Evolutionary conservation across 192 early-diverging fungal genomes (phyloP).

Genomic region (Backusella australiensis): DNA sequence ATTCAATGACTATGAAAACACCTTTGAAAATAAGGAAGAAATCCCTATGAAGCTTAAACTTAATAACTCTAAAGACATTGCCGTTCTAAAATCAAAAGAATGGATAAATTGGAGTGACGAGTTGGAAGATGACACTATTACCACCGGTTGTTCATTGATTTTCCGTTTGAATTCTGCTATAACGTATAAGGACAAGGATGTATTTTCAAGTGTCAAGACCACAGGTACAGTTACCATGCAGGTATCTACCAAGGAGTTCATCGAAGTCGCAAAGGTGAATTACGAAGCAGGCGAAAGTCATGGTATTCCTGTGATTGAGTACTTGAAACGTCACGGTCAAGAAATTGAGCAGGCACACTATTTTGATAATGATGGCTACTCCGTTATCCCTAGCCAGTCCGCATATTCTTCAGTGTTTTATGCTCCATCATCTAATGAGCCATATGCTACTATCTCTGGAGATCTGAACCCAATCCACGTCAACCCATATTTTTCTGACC

Average conservation of each 20-base stretch:
- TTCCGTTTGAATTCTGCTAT: slow-evolving; percentile 76
- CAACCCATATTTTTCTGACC: slow-evolving; percentile 91
- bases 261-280: slow-evolving; percentile 83
- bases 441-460: slow-evolving; percentile 83
- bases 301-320: slow-evolving; percentile 89
- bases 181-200: slow-evolving; percentile 53
- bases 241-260: slow-evolving; percentile 77
- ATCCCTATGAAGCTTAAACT: slow-evolving; percentile 74
- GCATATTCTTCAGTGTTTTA: slow-evolving; percentile 82
- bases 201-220: slow-evolving; percentile 73
- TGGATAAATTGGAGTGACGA: slow-evolving; percentile 80
- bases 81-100: slow-evolving; percentile 85
- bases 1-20: slow-evolving; percentile 86
- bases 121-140: slow-evolving; percentile 54
- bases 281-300: slow-evolving; percentile 72
- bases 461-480: slow-evolving; percentile 97
- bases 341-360: slow-evolving; percentile 86
- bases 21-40: slow-evolving; percentile 83
- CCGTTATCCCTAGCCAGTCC: slow-evolving; percentile 80
- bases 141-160: slow-evolving; percentile 61
- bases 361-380: slow-evolving; percentile 91
- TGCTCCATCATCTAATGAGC: slow-evolving; percentile 79
- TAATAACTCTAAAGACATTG: slow-evolving; percentile 77
- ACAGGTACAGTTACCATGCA: slow-evolving; percentile 72
- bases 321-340: slow-evolving; percentile 81